These are phyloP conservation scores for Aspergillus pseudoterreus DNA, from an alignment of 2,329 filamentous ascomycete genomes.

Conservation along the genomic window DNA sequence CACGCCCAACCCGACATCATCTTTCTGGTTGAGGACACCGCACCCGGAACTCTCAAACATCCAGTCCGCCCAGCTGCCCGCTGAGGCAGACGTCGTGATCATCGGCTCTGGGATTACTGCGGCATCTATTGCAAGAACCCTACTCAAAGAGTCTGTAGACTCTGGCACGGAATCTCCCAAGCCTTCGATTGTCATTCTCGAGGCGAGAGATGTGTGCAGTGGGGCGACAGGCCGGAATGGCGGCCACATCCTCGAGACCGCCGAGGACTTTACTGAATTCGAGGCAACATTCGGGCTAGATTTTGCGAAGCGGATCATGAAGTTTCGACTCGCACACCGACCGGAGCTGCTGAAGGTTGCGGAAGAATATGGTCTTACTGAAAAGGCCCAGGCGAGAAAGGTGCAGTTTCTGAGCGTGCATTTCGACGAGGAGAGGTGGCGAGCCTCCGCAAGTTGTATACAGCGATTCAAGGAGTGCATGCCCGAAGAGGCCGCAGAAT, in stretches of 20 bases:
- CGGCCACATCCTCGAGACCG: conserved; percentile 28
- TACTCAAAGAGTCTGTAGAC: conserved; percentile 12
- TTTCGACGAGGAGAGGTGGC: conserved; percentile 24
- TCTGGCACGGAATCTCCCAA: neutral
- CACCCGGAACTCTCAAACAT: conserved; percentile 20
- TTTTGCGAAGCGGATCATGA: conserved; percentile 16
- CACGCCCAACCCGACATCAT: conserved; percentile 25
- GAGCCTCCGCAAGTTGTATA: conserved; percentile 16
- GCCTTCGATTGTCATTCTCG: conserved; percentile 23
- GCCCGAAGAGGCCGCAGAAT: conserved; percentile 25
- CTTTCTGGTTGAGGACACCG: conserved; percentile 29
- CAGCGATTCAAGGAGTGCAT: conserved; percentile 23
- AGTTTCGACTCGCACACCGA: conserved; percentile 23
- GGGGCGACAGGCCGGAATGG: conserved; percentile 35
- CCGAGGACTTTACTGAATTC: conserved; percentile 20
- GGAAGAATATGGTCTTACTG: conserved; percentile 17
- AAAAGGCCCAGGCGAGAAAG: conserved; percentile 21
- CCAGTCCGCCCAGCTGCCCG: conserved; percentile 17
- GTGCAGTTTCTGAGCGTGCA: conserved; percentile 26
- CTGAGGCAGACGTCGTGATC: conserved; percentile 25
- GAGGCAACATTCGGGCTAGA: conserved; percentile 16
- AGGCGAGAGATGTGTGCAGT: conserved; percentile 28
- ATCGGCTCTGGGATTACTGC: conserved; percentile 31
- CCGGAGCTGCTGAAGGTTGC: conserved; percentile 18
- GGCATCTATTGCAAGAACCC: conserved; percentile 19